phyloP scores from a whole-genome alignment of 75 land plant species.

The Cupressus sempervirens region DNA sequence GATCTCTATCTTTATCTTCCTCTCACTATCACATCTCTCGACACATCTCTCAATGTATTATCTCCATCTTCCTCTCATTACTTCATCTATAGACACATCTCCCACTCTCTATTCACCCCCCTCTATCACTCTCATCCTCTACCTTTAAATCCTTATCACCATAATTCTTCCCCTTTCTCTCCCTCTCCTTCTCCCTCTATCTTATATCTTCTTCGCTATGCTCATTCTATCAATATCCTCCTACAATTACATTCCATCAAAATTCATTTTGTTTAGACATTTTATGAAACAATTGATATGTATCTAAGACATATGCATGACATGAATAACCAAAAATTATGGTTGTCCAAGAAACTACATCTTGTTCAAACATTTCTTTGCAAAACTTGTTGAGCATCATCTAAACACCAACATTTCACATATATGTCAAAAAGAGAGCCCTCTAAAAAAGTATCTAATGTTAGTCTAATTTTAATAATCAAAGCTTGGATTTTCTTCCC shows the following conservation, averaged over 20 bases:
- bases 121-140: no score
- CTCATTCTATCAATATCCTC: conserved; percentile 49
- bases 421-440: conserved; percentile 60
- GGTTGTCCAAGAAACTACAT: conserved; percentile 23
- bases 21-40: no score
- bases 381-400: conserved; percentile 41
- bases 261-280: conserved; percentile 43
- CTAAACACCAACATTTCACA: conserved; percentile 38
- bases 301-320: conserved; percentile 18
- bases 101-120: no score
- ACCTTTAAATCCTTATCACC: no score
- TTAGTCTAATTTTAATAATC: conserved; percentile 34
- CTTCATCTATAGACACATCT: no score
- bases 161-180: no score
- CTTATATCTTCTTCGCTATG: conserved; percentile 29
- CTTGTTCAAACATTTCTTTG: conserved; percentile 12
- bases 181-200: no score
- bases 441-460: conserved; percentile 35
- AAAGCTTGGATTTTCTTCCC: conserved; percentile 45
- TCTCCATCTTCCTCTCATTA: no score
- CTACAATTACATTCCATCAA: conserved; percentile 60
- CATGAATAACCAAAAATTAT: conserved; percentile 32
- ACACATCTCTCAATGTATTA: no score
- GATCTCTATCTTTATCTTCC: no score
- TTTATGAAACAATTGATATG: conserved; percentile 26